Conservation (phyloP, 768 basidiomycete species). For the Trametes cubensis region DNA sequence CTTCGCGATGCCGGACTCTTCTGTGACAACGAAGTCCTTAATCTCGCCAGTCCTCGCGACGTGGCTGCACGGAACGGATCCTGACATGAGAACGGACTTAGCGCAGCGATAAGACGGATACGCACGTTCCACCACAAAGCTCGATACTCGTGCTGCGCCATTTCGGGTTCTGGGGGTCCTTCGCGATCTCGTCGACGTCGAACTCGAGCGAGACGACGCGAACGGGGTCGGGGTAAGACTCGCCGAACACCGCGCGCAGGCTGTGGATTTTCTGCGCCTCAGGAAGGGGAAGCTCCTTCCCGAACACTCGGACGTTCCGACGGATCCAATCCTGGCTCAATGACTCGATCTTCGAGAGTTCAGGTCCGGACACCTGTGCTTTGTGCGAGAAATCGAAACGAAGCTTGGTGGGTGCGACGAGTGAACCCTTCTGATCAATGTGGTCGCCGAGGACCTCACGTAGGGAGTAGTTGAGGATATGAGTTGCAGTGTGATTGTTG, state of each 20-base stretch:
- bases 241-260: slow-evolving; percentile 94
- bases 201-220: slow-evolving; percentile 91
- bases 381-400: slow-evolving; percentile 99
- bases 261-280: slow-evolving; percentile 89
- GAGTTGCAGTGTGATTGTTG: slow-evolving; percentile 98
- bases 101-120: slow-evolving; percentile 25
- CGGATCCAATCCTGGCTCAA: slow-evolving; percentile 90
- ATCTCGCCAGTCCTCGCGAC: slow-evolving; percentile 97
- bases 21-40: slow-evolving; percentile 92
- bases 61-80: slow-evolving; percentile 53
- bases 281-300: slow-evolving; percentile 80
- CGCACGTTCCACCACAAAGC: slow-evolving; percentile 97
- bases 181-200: slow-evolving; percentile 81
- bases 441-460: slow-evolving; percentile 96
- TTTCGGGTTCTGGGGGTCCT: slow-evolving; percentile 85
- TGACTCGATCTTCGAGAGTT: slow-evolving; percentile 80
- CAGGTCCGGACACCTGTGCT: slow-evolving; percentile 73
- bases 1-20: slow-evolving; percentile 97
- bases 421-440: slow-evolving; percentile 96
- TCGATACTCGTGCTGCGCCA: slow-evolving; percentile 93
- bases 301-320: slow-evolving; percentile 85
- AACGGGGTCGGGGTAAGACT: slow-evolving; percentile 97
- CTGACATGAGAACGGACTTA: neutral
- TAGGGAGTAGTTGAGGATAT: slow-evolving; percentile 93
- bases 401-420: slow-evolving; percentile 93